Evolutionary conservation across 179 eudicot species (phyloP), one percentile per base, ranked within the genome.

Genomic region (Sideroxylon spinosum): DNA sequence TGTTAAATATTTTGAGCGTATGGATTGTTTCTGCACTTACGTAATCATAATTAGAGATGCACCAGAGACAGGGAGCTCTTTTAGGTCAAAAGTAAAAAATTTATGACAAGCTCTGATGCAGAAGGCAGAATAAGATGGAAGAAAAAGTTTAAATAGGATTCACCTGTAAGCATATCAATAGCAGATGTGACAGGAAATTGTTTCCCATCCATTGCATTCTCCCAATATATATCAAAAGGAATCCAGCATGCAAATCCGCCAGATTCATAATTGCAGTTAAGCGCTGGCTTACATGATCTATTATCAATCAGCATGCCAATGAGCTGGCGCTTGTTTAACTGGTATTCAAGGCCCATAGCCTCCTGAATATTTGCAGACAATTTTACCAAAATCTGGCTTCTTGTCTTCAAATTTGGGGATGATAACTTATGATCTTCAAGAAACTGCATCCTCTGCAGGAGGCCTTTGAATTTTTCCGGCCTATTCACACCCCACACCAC

Each of bases 161-260:
- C 68, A 85, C 87, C 87, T 70, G 81, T 75, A 74, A 85, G 78
- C 28, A 78, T 78, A 59, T 82, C 85, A 80, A 80, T 73, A 25
- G 85, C 80, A 56, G 82, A 80, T 28, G 82, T 82, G 62, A 74
- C 83, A 19, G 81, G 81, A 60, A 85, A 74, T 74, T 82, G 85
- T 71, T 70, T 80, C 61, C 85, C 84, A 60, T 85, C 84, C 85
- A 85, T 85, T 32, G 81, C 78, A 68, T 82, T 81, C 72, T 85
- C 87, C 81, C 82, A 76, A 71, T 64, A 78, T 32, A 85, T 75
- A 66, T 85, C 87, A 67, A 85, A 75, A 63, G 87, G 85, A 53
- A 83, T 76, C 87, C 86, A 86, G n/a, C 82, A 78, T 59, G 82
- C 82, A 78, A 76, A 83, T 29, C 79, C 57, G 46, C 84, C 75